Evolutionary conservation across 1,139 yeast species (phyloP).

Genomic region (Magnusiomyces tetraspermus): DNA sequence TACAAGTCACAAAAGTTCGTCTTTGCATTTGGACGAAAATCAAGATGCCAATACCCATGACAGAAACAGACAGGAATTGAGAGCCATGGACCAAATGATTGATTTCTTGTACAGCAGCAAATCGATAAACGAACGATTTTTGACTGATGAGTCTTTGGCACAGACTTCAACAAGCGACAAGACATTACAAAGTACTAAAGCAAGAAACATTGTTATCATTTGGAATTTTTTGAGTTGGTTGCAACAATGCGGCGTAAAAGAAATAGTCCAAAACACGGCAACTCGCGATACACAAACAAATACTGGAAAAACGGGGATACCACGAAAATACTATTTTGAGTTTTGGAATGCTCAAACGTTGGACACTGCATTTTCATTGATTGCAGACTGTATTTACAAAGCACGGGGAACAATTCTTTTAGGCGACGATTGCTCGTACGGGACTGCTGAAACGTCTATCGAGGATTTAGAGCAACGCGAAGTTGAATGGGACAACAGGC

Average conservation of each 20-base stretch:
- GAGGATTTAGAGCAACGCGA: background rate
- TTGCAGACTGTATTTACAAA: background rate
- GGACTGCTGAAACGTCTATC: background rate
- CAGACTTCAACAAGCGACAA: background rate
- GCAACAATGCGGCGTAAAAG: background rate
- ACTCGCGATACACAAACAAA: background rate
- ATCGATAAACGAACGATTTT: background rate
- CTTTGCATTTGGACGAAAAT: background rate
- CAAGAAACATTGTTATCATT: too few relatives aligned
- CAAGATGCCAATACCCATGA: background rate
- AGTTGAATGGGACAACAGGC: background rate
- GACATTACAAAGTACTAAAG: background rate
- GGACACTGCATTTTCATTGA: background rate
- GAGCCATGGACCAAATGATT: background rate
- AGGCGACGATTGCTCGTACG: background rate
- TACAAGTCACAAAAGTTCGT: too few relatives aligned
- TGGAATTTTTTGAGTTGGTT: background rate
- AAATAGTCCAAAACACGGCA: background rate
- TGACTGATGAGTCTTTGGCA: background rate
- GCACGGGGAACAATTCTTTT: background rate
- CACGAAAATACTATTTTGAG: background rate
- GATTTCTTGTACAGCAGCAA: background rate
- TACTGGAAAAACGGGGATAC: background rate
- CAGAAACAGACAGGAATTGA: background rate
- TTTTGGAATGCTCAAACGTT: background rate